A percentile compares a stretch with the other conserved stretches of the same genome.
These are phyloP conservation scores for Teratosphaeria zuluensis DNA, from an alignment of 2,329 filamentous ascomycete genomes.

Conservation along the genomic window DNA sequence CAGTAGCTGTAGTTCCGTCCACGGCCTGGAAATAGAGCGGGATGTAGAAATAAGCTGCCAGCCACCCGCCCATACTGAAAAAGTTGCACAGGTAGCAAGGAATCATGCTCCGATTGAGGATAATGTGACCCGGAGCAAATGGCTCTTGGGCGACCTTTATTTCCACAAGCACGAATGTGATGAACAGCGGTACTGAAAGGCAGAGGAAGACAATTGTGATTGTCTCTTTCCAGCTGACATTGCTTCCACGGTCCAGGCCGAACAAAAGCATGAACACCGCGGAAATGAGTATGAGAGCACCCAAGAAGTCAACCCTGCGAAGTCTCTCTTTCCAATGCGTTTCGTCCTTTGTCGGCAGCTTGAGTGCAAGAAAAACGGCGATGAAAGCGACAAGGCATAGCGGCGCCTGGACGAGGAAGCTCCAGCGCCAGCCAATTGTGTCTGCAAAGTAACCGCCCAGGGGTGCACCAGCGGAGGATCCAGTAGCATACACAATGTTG, in stretches of 20 bases:
- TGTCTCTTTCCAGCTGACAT: constrained; percentile 55
- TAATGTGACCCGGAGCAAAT: constrained; percentile 65
- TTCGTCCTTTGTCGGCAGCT: constrained; percentile 50
- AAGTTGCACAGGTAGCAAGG: constrained; percentile 64
- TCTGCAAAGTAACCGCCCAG: constrained; percentile 64
- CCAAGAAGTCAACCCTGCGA: constrained; percentile 61
- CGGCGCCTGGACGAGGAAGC: constrained; percentile 63
- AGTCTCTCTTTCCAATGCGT: constrained; percentile 58
- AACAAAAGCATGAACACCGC: constrained; percentile 58
- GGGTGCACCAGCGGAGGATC: constrained; percentile 60
- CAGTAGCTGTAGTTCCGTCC: constrained; percentile 52
- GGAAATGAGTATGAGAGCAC: constrained; percentile 54
- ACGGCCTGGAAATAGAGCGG: constrained; percentile 71
- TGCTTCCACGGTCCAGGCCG: constrained; percentile 64
- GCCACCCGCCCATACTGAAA: constrained; percentile 54
- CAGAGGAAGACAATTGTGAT: constrained; percentile 50
- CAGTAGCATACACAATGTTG: constrained; percentile 61
- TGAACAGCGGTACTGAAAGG: constrained; percentile 49
- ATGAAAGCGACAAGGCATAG: constrained; percentile 56
- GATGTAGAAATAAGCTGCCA: constrained; percentile 59
- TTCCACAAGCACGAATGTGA: constrained; percentile 60
- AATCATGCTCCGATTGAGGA: constrained; percentile 57
- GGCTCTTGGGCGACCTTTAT: constrained; percentile 57
- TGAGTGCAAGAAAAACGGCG: constrained; percentile 52
- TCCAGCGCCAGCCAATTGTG: constrained; percentile 66